Percentiles rank a stretch among this genome's conserved stretches.
Conservation (phyloP, 2,329 filamentous ascomycete genomes). For the Alternaria triticina region DNA sequence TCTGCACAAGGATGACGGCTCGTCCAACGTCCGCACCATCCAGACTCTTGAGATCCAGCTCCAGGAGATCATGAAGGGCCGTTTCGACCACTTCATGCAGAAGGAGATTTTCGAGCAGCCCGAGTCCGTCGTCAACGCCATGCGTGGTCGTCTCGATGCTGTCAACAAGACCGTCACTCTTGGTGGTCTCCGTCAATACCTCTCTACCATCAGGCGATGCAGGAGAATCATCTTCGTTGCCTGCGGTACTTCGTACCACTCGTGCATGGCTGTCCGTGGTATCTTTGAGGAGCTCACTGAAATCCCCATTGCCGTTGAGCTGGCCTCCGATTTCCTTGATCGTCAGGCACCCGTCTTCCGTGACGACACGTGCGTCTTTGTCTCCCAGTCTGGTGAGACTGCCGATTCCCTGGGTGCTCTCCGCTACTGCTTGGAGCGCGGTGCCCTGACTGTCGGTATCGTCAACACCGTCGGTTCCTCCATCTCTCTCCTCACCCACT, state of each 20-base stretch:
- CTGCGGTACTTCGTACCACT: constrained; percentile 98
- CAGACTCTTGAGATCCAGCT: constrained; percentile 98
- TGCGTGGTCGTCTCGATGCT: constrained; percentile 96
- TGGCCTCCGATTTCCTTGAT: constrained; percentile 98
- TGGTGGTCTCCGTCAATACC: constrained; percentile 94
- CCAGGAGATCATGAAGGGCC: constrained; percentile 99
- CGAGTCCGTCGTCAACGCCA: constrained; percentile 98
- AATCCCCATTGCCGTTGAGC: constrained; percentile 95
- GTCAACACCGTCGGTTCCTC: constrained; percentile 99
- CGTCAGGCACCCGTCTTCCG: constrained; percentile 97
- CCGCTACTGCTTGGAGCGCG: constrained; percentile 96
- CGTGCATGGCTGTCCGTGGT: constrained; percentile 98
- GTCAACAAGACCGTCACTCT: constrained; percentile 95
- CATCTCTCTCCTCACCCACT: constrained; percentile 98
- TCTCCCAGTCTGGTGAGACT: constrained; percentile 98
- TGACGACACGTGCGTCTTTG: constrained; percentile 98
- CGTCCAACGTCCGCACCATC: constrained; percentile 95
- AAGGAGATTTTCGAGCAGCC: constrained; percentile 99
- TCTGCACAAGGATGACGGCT: constrained; percentile 93
- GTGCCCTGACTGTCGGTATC: constrained; percentile 94
- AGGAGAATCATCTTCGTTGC: constrained; percentile 98
- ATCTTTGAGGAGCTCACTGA: constrained; percentile 97
- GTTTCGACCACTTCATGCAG: constrained; percentile 99
- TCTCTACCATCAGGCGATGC: constrained; percentile 94
- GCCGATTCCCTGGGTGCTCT: constrained; percentile 97